Evolutionary conservation across 257 asterid species (phyloP).

Genomic region (Salvia rosmarinus): DNA sequence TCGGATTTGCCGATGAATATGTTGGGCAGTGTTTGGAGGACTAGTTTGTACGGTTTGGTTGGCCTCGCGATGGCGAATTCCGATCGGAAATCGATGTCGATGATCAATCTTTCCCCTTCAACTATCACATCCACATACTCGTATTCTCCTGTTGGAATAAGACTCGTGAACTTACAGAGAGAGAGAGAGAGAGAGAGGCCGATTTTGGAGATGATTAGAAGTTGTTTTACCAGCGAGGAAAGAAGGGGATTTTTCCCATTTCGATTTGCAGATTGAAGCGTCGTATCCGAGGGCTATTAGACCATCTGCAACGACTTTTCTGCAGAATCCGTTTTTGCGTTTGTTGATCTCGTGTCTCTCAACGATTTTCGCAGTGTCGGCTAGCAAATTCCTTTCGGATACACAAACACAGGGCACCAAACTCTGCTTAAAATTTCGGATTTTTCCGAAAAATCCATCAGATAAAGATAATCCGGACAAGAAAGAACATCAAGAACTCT

Average conservation of each 20-base stretch:
- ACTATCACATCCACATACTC: slow-evolving; percentile 73
- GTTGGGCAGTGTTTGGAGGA: slow-evolving; percentile 71
- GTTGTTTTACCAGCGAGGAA: slow-evolving; percentile 61
- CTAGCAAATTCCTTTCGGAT: slow-evolving; percentile 69
- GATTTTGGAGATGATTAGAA: background rate
- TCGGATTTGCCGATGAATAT: slow-evolving; percentile 73
- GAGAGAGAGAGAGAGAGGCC: background rate
- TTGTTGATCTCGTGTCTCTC: slow-evolving; percentile 63
- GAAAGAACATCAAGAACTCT: background rate
- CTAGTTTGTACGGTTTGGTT: slow-evolving; percentile 60
- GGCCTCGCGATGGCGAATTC: slow-evolving; percentile 94
- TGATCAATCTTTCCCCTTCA: slow-evolving; percentile 60
- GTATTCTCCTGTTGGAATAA: slow-evolving; percentile 56
- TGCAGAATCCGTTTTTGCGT: slow-evolving; percentile 55
- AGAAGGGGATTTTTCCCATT: slow-evolving; percentile 72
- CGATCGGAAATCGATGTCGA: slow-evolving; percentile 84
- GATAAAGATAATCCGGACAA: slow-evolving; percentile 23
- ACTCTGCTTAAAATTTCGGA: slow-evolving; percentile 50
- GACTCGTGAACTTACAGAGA: background rate
- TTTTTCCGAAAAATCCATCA: slow-evolving; percentile 15
- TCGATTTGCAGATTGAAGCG: slow-evolving; percentile 85
- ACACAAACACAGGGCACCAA: slow-evolving; percentile 59
- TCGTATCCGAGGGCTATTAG: slow-evolving; percentile 70
- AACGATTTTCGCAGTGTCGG: slow-evolving; percentile 63
- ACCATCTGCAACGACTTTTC: slow-evolving; percentile 65